phyloP scores from a whole-genome alignment of 345 rosid genomes.

The Turnera subulata region DNA sequence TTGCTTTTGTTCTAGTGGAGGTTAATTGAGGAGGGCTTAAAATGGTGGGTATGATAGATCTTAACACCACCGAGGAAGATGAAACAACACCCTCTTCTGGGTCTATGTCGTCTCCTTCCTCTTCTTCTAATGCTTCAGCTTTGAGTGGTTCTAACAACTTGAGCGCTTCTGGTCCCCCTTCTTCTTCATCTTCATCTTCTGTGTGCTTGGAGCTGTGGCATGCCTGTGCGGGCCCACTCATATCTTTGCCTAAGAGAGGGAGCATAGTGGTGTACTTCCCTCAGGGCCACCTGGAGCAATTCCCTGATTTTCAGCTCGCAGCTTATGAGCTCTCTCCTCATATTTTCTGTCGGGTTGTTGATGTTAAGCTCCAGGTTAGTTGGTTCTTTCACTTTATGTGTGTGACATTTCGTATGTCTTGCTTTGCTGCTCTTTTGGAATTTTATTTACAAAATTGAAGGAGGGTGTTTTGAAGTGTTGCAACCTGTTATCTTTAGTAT shows the following conservation, averaged over 20 bases:
- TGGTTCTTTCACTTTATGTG: background rate
- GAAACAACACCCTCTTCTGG: conserved; percentile 59
- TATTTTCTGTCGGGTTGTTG: conserved; percentile 85
- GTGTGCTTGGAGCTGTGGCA: conserved; percentile 97
- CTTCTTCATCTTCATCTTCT: conserved; percentile 38
- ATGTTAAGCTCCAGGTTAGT: conserved; percentile 92
- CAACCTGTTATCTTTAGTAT: background rate
- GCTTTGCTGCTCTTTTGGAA: background rate
- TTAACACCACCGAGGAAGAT: conserved; percentile 88
- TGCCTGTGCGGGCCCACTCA: conserved; percentile 98
- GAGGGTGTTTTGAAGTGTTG: background rate
- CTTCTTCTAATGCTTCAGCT: conserved; percentile 48
- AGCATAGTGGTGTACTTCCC: conserved; percentile 81
- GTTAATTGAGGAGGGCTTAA: background rate
- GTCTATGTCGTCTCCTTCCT: conserved; percentile 53
- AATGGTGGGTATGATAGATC: conserved; percentile 94
- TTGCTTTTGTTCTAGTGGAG: background rate
- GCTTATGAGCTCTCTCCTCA: conserved; percentile 64
- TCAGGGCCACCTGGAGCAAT: conserved; percentile 90
- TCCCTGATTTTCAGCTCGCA: conserved; percentile 62
- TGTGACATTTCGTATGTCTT: background rate
- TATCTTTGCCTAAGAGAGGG: conserved; percentile 83
- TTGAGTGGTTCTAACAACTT: conserved; percentile 23
- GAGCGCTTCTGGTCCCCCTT: conserved; percentile 21
- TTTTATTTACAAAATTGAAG: conserved; percentile 1